Evolutionary conservation across 306 rosid species (phyloP).

Genomic region (Begonia loranthoides): DNA sequence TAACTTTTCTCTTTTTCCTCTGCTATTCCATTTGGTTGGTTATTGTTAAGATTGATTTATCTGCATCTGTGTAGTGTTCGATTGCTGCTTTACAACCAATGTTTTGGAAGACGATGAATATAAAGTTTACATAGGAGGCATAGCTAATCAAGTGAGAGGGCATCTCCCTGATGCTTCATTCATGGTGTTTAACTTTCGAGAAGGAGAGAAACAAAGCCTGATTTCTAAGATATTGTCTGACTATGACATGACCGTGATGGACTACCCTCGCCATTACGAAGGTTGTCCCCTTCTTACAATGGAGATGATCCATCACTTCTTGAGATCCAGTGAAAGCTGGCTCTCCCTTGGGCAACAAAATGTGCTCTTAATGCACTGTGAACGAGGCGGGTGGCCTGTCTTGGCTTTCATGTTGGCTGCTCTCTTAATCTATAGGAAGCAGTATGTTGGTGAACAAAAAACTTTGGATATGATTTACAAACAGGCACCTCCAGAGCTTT

Average conservation of each 20-base stretch:
- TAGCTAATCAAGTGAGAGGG: conserved; percentile 47
- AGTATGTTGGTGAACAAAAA: conserved; percentile 74
- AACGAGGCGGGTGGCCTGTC: conserved; percentile 90
- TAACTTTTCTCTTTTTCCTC: too few relatives aligned
- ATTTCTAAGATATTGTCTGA: conserved; percentile 48
- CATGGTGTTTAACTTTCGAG: conserved; percentile 94
- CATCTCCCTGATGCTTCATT: conserved; percentile 76
- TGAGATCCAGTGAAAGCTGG: conserved; percentile 96
- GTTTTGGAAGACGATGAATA: conserved; percentile 62
- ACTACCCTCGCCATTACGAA: conserved; percentile 87
- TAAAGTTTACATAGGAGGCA: conserved; percentile 65
- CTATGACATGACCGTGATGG: conserved; percentile 91
- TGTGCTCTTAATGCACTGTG: conserved; percentile 83
- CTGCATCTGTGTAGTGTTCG: conserved; percentile 50
- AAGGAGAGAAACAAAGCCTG: conserved; percentile 73
- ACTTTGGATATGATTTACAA: conserved; percentile 86
- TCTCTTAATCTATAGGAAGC: conserved; percentile 77
- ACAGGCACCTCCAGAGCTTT: conserved; percentile 84
- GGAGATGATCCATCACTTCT: conserved; percentile 92
- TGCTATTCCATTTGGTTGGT: too few relatives aligned
- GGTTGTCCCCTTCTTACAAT: conserved; percentile 92
- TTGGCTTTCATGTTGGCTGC: conserved; percentile 93
- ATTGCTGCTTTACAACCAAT: conserved; percentile 87
- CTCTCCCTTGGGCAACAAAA: conserved; percentile 74
- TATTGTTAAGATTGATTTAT: too few relatives aligned